Evolutionary conservation across 257 asterid genomes (phyloP), one percentile per base, ranked within the genome.

Genomic region (Handroanthus guayacan): DNA sequence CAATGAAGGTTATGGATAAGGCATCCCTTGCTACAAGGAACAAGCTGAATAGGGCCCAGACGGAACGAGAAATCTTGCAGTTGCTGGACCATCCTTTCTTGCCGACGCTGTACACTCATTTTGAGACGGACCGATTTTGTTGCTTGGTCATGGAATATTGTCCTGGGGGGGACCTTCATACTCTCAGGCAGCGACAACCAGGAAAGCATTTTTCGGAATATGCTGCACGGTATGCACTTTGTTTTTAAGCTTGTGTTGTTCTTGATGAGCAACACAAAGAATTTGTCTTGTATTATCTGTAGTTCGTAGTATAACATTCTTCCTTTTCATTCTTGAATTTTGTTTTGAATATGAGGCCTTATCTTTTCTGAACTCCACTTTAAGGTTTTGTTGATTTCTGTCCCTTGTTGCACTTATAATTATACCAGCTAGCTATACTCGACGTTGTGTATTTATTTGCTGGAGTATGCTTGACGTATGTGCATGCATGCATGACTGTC

Each of bases 101-200:
- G 84, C 97, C 97, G 9, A 86, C 89, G 12, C 78, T 89, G 62
- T 91, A 91, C 77, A 75, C 87, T 62, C 90, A 91, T 85, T 91
- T 89, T 72, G 96, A 90, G 81, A 90, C 96, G 0, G 96, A 89
- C 44, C 82, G 86, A 62, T 90, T 90, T 82, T 86, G 89, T 13
- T 91, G 97, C 73, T 80, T 91, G 85, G 91, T 89, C n/a, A 91
- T 91, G 97, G 97, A 91, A 60, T 91, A 87, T 69, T 91, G 97
- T 62, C 94, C 95, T 7, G 97, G 97, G 10, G 97, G 97, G 67
- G 97, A 89, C 67, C 79, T 91, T 71, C 97, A 91, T 65, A 86
- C 83, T 10, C 88, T 91, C 67, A 79, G 95, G 84, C 97, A 91
- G 71, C 71, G 91, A 74, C 97, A 91, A 68, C 88, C 89, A 0